Base-by-base conservation (phyloP, 2,329 filamentous ascomycete genomes). In the Fusarium liriodendri region DNA sequence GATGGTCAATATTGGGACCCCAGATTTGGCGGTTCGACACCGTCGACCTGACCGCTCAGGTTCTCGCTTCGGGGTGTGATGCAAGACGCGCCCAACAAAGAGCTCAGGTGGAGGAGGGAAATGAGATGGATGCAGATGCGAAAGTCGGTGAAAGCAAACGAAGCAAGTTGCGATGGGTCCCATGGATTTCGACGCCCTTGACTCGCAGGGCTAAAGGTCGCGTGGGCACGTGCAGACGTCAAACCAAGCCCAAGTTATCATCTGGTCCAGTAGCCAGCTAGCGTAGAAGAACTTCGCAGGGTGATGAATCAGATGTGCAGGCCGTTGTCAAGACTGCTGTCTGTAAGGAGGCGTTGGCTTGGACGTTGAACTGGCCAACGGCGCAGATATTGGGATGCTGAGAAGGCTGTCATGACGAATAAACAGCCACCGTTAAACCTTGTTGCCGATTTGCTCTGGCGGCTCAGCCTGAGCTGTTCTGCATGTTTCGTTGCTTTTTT, bases 81-180 rank as follows among this genome's bases (percentile, higher is more conserved):
- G 59, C 60, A 62, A 42, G 47, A 33, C 47, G 25, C 9, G 25
- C n/a, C 47, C n/a, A 55, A 55, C 50, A 63, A 42, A 33, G 35
- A 25, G 32, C 50, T 52, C 50, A 33, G 7, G 57, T 40, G 32
- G 37, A 52, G 35, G 50, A 42, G n/a, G 52, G 20, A 57, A 50
- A 57, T 35, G 42, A 69, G 52, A 62, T 45, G 27, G 37, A 58
- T 42, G 35, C 32, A 63, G 60, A 50, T 35, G 50, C 54, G 71
- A 74, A 74, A 74, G 73, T 75, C 73, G 73, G 73, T 75, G 71
- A 74, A 74, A 68, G 65, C 20, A 67, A 62, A 47, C 47, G 61
- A 62, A 64, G 64, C 57, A 64, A 62, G 70, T 69, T 69, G 35
- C 8, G 50, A 69, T 66, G 69, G 69, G 68, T 64, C 65, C 66